Evolutionary conservation across 2,329 filamentous ascomycete genomes (phyloP).

Genomic region (Elsinoe batatas): DNA sequence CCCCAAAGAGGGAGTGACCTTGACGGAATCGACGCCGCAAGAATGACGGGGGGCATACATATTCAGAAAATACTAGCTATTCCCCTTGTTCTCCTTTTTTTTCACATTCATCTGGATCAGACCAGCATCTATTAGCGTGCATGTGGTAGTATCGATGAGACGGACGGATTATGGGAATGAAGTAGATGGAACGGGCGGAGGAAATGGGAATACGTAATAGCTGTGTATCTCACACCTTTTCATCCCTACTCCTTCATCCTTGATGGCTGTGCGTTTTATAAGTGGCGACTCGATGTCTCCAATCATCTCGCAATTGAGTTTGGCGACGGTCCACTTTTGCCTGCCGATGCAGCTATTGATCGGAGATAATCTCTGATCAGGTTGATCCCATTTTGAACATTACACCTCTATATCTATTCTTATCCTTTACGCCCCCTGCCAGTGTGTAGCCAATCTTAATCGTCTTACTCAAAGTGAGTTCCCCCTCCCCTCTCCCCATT

Average conservation of each 20-base stretch:
- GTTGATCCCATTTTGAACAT: no score
- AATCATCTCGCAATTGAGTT: not conserved
- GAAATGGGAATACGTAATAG: constrained; percentile 5
- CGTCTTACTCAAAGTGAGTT: no score
- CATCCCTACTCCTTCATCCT: not conserved
- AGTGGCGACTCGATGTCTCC: not conserved
- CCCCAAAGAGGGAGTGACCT: no score
- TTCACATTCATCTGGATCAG: constrained; percentile 3
- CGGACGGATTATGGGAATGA: not conserved
- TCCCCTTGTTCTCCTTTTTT: not conserved
- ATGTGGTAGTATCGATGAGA: not conserved
- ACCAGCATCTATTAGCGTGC: constrained; percentile 6
- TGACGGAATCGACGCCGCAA: no score
- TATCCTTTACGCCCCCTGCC: no score
- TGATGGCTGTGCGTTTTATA: not conserved
- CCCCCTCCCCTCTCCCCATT: not conserved
- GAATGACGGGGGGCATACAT: not conserved
- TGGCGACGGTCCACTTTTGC: no score
- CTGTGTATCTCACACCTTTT: constrained; percentile 8
- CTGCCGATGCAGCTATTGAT: no score
- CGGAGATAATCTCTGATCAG: no score
- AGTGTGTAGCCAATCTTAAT: no score
- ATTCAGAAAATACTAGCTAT: constrained; percentile 1
- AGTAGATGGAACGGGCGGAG: not conserved
- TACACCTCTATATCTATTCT: no score